Percentiles rank a stretch among this genome's conserved stretches.
Conservation (phyloP, 441 rosid genomes). For the Gossypium davidsonii region DNA sequence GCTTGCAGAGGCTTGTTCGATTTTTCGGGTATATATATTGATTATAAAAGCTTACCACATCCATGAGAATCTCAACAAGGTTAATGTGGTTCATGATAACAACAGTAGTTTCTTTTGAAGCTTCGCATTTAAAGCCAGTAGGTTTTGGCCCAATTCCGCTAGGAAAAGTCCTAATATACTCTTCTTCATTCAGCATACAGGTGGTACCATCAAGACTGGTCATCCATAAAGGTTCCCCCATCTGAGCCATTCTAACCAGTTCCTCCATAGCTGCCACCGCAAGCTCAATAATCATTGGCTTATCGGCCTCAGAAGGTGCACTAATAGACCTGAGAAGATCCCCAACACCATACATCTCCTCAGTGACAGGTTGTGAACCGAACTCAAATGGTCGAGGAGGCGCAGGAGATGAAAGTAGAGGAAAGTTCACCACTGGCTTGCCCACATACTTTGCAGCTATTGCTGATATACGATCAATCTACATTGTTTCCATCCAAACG, state of each 20-base stretch:
- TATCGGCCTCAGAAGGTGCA: conserved; percentile 58
- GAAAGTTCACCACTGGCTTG: conserved; percentile 68
- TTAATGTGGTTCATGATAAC: conserved; percentile 60
- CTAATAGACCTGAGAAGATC: conserved; percentile 64
- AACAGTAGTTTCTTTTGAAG: conserved; percentile 57
- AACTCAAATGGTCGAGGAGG: conserved; percentile 63
- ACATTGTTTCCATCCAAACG: not conserved
- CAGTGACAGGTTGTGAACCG: conserved; percentile 40
- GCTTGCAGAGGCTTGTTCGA: not conserved
- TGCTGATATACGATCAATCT: conserved; percentile 83
- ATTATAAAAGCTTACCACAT: conserved; percentile 41
- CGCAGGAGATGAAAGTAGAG: conserved; percentile 52
- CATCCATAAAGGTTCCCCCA: conserved; percentile 77
- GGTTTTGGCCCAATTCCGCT: conserved; percentile 57
- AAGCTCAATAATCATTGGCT: conserved; percentile 65
- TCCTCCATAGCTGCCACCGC: conserved; percentile 94
- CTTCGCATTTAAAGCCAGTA: conserved; percentile 62
- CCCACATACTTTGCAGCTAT: conserved; percentile 96
- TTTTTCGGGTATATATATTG: not conserved
- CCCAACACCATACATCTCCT: conserved; percentile 54
- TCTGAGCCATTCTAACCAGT: conserved; percentile 58
- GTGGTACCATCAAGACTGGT: conserved; percentile 43
- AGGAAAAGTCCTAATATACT: conserved; percentile 48
- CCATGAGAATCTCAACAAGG: conserved; percentile 80
- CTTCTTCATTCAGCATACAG: conserved; percentile 49